phyloP scores from a whole-genome alignment of 495 filamentous ascomycete genomes.

The Penicillium coffeae region DNA sequence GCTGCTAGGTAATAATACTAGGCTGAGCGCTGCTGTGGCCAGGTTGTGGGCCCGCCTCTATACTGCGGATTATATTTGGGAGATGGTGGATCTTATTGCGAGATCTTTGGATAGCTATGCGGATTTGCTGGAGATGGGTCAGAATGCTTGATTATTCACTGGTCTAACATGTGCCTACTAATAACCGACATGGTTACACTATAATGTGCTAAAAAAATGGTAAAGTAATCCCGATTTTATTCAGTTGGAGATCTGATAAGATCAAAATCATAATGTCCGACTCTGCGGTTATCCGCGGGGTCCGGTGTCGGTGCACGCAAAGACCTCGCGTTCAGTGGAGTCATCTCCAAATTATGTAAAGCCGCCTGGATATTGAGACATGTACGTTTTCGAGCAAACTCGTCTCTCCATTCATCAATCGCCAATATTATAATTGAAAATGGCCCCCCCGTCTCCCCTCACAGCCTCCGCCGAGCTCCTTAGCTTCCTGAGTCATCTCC shows the following conservation, averaged over 20 bases:
- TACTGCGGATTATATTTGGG: conserved; percentile 64
- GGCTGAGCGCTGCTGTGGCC: conserved; percentile 60
- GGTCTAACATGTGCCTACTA: background rate
- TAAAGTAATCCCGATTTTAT: too few species aligned
- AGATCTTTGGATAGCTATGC: conserved; percentile 60
- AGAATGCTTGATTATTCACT: background rate
- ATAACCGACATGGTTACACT: background rate
- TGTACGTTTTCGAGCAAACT: too few species aligned
- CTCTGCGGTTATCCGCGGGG: background rate
- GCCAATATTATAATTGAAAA: too few species aligned
- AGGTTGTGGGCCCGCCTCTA: conserved; percentile 67
- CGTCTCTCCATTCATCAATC: background rate
- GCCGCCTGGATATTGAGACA: too few species aligned
- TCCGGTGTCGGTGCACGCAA: background rate
- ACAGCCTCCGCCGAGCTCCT: conserved; percentile 15
- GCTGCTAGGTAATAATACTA: conserved; percentile 49
- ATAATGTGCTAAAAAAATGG: too few species aligned
- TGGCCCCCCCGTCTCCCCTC: conserved; percentile 16
- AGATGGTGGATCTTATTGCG: conserved; percentile 62
- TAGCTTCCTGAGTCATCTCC: conserved; percentile 21
- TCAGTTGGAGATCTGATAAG: background rate
- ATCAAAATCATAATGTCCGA: background rate
- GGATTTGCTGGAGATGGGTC: conserved; percentile 58
- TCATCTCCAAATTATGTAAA: too few species aligned
- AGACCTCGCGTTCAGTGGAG: too few species aligned